Evolutionary conservation across 2,329 filamentous ascomycete species (phyloP).

Genomic region (Microascus cirrosus): DNA sequence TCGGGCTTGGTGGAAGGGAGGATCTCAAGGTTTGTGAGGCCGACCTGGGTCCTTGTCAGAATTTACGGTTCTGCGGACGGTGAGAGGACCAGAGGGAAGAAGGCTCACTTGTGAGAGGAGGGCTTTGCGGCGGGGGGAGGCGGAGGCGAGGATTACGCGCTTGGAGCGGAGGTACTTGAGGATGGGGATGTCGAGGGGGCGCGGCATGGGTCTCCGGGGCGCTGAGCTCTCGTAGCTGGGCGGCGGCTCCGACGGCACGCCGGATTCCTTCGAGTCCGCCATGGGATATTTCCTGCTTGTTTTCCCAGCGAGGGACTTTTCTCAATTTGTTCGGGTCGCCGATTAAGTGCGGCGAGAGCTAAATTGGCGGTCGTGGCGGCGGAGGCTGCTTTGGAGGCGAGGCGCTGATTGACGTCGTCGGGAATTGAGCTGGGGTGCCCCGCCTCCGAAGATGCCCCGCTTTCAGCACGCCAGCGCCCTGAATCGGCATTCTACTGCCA

Average conservation of each 20-base stretch:
- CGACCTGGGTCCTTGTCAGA: constrained; percentile 43
- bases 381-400: not conserved
- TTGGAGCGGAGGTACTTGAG: constrained; percentile 65
- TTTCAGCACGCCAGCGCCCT: too few relatives aligned
- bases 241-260: not conserved
- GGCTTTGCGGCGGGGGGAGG: constrained; percentile 73
- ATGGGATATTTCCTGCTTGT: not conserved
- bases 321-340: not conserved
- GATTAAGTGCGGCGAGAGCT: not conserved
- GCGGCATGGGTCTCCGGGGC: not conserved
- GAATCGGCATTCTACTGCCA: too few relatives aligned
- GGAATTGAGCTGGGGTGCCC: too few relatives aligned
- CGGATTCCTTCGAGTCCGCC: not conserved
- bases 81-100: not conserved
- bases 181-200: constrained; percentile 59
- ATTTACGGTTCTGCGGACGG: not conserved
- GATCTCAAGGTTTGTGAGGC: constrained; percentile 72
- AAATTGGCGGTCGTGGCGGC: not conserved
- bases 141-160: constrained; percentile 80
- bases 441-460: too few relatives aligned
- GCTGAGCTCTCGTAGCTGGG: not conserved
- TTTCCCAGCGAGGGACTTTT: not conserved
- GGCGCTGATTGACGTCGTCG: too few relatives aligned
- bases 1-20: constrained; percentile 75
- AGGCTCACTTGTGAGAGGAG: constrained; percentile 57